Percentiles rank a stretch among this genome's conserved stretches.
Conservation (phyloP, 179 eudicot genomes). For the Camellia oleifera region DNA sequence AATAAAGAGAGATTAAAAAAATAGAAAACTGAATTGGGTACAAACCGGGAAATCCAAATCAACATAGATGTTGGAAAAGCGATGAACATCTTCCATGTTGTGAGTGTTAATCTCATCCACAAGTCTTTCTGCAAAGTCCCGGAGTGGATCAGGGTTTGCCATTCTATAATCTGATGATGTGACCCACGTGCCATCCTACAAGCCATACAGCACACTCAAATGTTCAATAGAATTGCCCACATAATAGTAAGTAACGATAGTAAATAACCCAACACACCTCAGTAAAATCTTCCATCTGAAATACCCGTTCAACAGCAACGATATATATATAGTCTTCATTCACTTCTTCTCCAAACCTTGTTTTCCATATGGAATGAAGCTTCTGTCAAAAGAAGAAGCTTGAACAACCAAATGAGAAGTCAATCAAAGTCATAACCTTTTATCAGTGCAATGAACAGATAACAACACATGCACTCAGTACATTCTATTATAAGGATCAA, state of each 20-base stretch:
- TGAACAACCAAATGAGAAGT: conserved; percentile 12
- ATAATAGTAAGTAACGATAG: background rate
- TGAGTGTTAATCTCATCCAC: conserved; percentile 68
- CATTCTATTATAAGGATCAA: background rate
- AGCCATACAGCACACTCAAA: background rate
- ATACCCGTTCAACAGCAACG: conserved; percentile 71
- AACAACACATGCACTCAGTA: background rate
- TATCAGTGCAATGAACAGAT: background rate
- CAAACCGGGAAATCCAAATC: conserved; percentile 74
- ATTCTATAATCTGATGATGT: conserved; percentile 64
- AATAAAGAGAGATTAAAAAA: background rate
- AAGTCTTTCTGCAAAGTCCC: conserved; percentile 69
- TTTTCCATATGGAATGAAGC: conserved; percentile 66
- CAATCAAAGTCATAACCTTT: background rate
- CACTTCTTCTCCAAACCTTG: conserved; percentile 72
- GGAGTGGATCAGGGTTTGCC: conserved; percentile 87
- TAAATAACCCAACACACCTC: conserved; percentile 53
- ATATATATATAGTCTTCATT: conserved; percentile 59
- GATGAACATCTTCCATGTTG: conserved; percentile 77
- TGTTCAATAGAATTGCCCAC: background rate
- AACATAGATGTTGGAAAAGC: conserved; percentile 78
- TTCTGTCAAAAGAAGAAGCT: conserved; percentile 43
- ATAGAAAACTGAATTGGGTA: background rate
- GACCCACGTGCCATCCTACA: conserved; percentile 85
- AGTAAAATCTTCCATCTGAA: conserved; percentile 82